phyloP scores from a whole-genome alignment of 1,284 basidiomycete species.

The Ustilago xerochloae region DNA sequence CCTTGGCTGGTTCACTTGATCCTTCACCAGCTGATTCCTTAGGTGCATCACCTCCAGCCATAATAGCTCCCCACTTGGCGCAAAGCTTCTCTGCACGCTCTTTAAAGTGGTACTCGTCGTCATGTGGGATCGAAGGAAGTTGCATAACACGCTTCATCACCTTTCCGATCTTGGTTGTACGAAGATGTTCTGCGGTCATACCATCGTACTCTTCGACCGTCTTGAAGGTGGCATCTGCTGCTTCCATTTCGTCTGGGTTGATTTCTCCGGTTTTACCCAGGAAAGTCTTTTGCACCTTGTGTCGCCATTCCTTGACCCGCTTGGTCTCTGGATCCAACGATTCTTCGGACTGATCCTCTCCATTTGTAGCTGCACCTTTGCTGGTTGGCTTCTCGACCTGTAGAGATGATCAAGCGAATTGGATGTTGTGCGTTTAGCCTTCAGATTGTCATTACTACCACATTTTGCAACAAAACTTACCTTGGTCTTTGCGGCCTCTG shows the following conservation, averaged over 20 bases:
- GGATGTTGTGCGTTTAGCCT: too few species aligned
- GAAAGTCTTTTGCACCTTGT: constrained; percentile 89
- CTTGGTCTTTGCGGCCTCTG: constrained; percentile 41
- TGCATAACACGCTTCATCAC: constrained; percentile 94
- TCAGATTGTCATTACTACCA: neutral
- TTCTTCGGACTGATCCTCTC: constrained; percentile 71
- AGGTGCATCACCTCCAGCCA: constrained; percentile 18
- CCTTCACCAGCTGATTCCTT: constrained; percentile 15
- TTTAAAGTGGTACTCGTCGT: constrained; percentile 87
- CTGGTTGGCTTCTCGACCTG: constrained; percentile 29
- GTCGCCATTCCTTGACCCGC: constrained; percentile 78
- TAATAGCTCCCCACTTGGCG: constrained; percentile 66
- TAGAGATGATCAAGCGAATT: neutral
- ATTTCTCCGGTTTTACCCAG: constrained; percentile 72
- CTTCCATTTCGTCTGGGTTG: constrained; percentile 66
- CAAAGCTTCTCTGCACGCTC: constrained; percentile 74
- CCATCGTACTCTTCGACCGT: constrained; percentile 82
- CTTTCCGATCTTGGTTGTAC: constrained; percentile 94
- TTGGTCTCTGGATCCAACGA: constrained; percentile 74
- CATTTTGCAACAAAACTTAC: neutral
- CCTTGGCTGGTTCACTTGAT: constrained; percentile 16
- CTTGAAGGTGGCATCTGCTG: constrained; percentile 80
- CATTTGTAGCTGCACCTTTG: constrained; percentile 42
- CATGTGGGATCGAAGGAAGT: constrained; percentile 78
- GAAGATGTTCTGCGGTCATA: constrained; percentile 85